Conservation (phyloP, 257 asterid genomes). For the Anisodus acutangulus region DNA sequence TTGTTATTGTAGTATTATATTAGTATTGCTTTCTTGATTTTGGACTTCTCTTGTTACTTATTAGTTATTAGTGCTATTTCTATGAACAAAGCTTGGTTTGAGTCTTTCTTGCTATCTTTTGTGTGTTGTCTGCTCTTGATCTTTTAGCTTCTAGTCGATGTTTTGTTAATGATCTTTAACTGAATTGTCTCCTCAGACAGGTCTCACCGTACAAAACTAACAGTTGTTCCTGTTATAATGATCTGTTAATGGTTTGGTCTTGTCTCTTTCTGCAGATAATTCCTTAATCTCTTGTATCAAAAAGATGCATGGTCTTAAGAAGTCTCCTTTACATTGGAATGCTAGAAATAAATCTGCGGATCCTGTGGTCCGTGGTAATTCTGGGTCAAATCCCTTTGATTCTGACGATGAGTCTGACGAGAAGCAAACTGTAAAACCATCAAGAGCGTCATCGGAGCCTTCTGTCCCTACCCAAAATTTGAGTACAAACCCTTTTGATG, state of each 20-base stretch:
- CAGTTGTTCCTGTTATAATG: background rate
- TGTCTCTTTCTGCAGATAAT: constrained; percentile 19
- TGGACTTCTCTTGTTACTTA: background rate
- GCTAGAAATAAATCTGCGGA: constrained; percentile 53
- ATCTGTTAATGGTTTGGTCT: background rate
- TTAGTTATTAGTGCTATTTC: constrained; percentile 7
- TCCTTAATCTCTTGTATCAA: constrained; percentile 29
- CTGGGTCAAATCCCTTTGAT: constrained; percentile 73
- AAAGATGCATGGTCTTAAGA: constrained; percentile 69
- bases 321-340: constrained; percentile 58
- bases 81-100: constrained; percentile 3
- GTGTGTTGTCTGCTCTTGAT: background rate
- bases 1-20: background rate
- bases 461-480: constrained; percentile 40
- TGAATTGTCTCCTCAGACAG: background rate
- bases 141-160: background rate
- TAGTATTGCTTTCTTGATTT: constrained; percentile 6
- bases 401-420: constrained; percentile 67
- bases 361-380: constrained; percentile 26
- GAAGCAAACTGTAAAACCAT: constrained; percentile 49
- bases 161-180: background rate
- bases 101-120: background rate
- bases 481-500: constrained; percentile 72
- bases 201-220: constrained; percentile 5
- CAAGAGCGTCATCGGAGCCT: constrained; percentile 71